These are phyloP conservation scores for Coniella vitis DNA, from an alignment of 2,329 filamentous ascomycete genomes.

Conservation along the genomic window DNA sequence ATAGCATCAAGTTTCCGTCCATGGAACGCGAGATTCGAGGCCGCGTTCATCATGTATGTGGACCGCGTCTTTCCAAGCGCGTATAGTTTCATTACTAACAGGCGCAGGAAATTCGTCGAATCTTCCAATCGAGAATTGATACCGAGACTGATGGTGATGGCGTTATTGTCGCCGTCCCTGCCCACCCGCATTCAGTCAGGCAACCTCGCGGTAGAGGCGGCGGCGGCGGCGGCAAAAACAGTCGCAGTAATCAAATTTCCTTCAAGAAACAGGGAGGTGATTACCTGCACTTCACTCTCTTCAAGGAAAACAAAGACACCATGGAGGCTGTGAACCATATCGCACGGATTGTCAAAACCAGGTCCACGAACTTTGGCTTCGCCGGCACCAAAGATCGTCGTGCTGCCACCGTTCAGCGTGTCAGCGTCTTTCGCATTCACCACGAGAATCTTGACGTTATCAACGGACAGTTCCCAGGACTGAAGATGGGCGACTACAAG, in stretches of 20 bases:
- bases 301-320: conserved; percentile 96
- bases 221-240: conserved; percentile 27
- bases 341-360: conserved; percentile 65
- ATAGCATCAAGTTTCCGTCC: conserved; percentile 32
- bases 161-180: conserved; percentile 60
- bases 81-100: not conserved
- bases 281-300: conserved; percentile 83
- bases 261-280: conserved; percentile 47
- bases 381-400: conserved; percentile 89
- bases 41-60: conserved; percentile 41
- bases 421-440: conserved; percentile 53
- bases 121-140: conserved; percentile 73
- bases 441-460: conserved; percentile 57
- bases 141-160: conserved; percentile 56
- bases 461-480: conserved; percentile 56
- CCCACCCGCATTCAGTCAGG: conserved; percentile 39
- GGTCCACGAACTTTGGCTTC: conserved; percentile 64
- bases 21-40: conserved; percentile 39
- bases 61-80: not conserved
- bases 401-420: conserved; percentile 77
- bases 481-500: conserved; percentile 71
- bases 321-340: conserved; percentile 83
- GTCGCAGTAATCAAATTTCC: conserved; percentile 10
- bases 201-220: conserved; percentile 15
- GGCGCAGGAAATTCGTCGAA: conserved; percentile 58